phyloP scores from a whole-genome alignment of 495 filamentous ascomycete genomes.

The Aspergillus affinis region DNA sequence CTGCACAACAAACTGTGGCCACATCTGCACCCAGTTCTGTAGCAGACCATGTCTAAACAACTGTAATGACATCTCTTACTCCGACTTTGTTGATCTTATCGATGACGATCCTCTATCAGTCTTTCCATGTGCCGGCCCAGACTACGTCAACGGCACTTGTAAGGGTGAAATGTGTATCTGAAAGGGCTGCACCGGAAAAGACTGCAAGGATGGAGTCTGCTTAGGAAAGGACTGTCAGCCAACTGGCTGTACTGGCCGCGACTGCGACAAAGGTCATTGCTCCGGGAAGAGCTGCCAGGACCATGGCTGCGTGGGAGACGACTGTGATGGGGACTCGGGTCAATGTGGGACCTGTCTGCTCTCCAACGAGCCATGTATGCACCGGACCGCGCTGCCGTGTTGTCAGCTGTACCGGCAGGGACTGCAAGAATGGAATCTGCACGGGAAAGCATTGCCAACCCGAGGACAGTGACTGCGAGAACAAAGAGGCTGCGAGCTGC shows the following conservation, averaged over 20 bases:
- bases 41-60: conserved; percentile 3
- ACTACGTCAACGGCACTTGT: conserved; percentile 9
- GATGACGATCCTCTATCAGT: conserved; percentile 4
- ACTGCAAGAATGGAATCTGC: conserved; percentile 1
- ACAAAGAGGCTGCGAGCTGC: conserved; percentile 8
- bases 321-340: background rate
- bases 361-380: background rate
- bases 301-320: conserved; percentile 4
- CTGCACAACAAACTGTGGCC: conserved; percentile 12
- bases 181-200: conserved; percentile 7
- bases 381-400: conserved; percentile 3
- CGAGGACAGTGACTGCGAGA: conserved; percentile 19
- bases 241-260: background rate
- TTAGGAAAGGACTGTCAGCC: background rate
- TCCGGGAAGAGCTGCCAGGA: background rate
- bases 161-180: background rate
- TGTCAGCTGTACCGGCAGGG: conserved; percentile 9
- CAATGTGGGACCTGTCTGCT: conserved; percentile 6
- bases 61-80: background rate
- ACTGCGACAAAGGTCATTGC: conserved; percentile 8
- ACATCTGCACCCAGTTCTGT: conserved; percentile 12
- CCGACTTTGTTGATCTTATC: conserved; percentile 4
- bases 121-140: conserved; percentile 7
- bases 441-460: conserved; percentile 6
- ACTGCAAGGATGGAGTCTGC: conserved; percentile 10